Evolutionary conservation across 169 alveolate species (phyloP), one percentile per base, ranked within the genome.

Genomic region (Plasmodium billcollinsi): DNA sequence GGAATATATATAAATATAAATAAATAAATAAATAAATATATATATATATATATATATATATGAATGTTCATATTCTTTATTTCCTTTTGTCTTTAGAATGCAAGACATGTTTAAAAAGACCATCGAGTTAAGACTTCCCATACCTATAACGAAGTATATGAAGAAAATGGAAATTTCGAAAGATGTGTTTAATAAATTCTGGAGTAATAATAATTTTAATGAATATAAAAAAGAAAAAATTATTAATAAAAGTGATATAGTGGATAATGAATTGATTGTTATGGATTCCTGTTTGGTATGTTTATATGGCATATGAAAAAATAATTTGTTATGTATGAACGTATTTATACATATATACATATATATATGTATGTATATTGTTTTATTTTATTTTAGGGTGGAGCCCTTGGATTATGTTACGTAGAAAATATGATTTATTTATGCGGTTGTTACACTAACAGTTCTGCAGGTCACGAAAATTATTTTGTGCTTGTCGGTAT

Each of bases 151-250:
- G 15, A 76, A 76, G 66, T 76, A 63, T 76, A 76, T 76, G 89
- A 76, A 76, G 70, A 76, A 50, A 29, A 50, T 66, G 11, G 66
- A 76, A 76, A 76, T 76, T 14, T 49, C 76, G 7, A 63, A 66
- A 50, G 89, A 76, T 5, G 70, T 76, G 47, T 76, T 76, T 50
- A 72, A 63, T 21, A 76, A 76, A 47, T 76, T 76, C 45, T 76
- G 89, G 89, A 63, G 66, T 59, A 76, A 76, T 70, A 75, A 76
- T 63, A 76, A 76, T 63, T 76, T 76, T 76, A 76, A 76, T 50
- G 8, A 50, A 76, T 63, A 76, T 21, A 76, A 76, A 21, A 66
- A 76, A 43, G 89, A 76, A 33, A 76, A 76, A 67, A 54, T 65
- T n/a, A 76, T 76, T 56, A 49, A 21, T 43, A 76, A 76, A 39